Base-by-base conservation (phyloP, 345 rosid species). In the Brassica carinata region DNA sequence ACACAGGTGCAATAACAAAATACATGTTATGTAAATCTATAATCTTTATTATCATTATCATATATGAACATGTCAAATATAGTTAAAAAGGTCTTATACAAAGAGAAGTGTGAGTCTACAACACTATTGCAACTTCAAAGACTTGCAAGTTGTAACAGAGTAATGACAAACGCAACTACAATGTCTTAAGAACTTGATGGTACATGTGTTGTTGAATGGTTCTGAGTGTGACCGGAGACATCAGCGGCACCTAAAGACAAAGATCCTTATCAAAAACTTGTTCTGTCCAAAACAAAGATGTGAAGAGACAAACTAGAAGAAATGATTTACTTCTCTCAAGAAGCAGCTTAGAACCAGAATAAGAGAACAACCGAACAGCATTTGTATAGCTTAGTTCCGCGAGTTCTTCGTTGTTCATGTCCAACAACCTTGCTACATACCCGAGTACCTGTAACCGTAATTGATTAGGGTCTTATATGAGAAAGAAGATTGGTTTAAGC, bases 381-480 rank as follows among this genome's bases (percentile, higher is more conserved):
- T 95, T 95, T 64, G 8, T 69, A 30, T 84, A 95, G 75, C 89
- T 95, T 69, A 76, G 79, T 11, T 88, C 88, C 0, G 91, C 98
- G 27, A 95, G 83, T 87, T 91, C 94, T 69, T 91, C 93, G 13
- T 80, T 83, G 48, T 83, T 66, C 85, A 85, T 84, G 64, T 90
- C 96, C 6, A 91, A 85, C 86, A 95, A 84, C 36, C 83, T 75
- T 5, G 98, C 88, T 17, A 91, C 94, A 69, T 90, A 86, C 18
- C 40, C 71, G 1, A 93, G 90, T 27, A 95, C 93, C 96, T 93
- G 85, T 4, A 74, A 72, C 64, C 67, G 18, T 45, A 43, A 9
- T 29, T 57, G 23, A 38, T 19, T 33, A 58, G 43, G 3, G 31
- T 40, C 48, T 19, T 19, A 4, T 66, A 27, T 14, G 69, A 58